Conservation (phyloP, 768 basidiomycete genomes). For the Cantharellus cinnabarinus region DNA sequence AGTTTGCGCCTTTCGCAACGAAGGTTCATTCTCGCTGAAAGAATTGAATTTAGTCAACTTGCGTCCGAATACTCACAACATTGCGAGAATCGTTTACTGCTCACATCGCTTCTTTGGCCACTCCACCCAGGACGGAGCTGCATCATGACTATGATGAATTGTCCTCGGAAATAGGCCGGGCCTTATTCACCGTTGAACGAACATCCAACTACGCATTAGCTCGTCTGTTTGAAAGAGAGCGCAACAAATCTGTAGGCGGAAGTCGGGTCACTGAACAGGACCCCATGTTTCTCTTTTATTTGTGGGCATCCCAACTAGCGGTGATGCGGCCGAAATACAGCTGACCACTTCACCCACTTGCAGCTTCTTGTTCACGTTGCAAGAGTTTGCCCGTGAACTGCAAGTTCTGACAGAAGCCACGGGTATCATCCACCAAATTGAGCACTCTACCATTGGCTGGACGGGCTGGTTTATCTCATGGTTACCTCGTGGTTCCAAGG, state of each 20-base stretch:
- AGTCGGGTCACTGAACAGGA: constrained; percentile 33
- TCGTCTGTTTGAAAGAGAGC: constrained; percentile 31
- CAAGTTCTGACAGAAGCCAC: constrained; percentile 69
- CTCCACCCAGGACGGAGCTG: constrained; percentile 11
- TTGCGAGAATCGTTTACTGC: constrained; percentile 33
- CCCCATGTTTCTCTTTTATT: constrained; percentile 74
- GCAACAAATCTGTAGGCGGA: not conserved
- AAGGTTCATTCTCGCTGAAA: not conserved
- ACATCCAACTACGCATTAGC: constrained; percentile 71
- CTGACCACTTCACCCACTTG: not conserved
- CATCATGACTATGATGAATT: constrained; percentile 45
- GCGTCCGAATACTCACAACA: constrained; percentile 36
- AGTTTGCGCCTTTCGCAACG: constrained; percentile 11
- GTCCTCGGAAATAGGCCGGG: constrained; percentile 43
- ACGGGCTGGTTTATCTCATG: not conserved
- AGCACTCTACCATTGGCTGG: constrained; percentile 13
- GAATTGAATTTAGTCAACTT: constrained; percentile 29
- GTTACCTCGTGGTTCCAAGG: not conserved
- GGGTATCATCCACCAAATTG: constrained; percentile 55
- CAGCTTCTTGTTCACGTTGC: constrained; percentile 90
- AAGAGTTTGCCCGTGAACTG: constrained; percentile 80
- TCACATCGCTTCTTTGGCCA: not conserved
- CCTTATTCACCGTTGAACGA: constrained; percentile 53
- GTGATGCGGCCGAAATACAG: not conserved
- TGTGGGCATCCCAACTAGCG: constrained; percentile 30